Base-by-base conservation (phyloP, 1,284 basidiomycete genomes). In the Cutaneotrichosporon sp. region DNA sequence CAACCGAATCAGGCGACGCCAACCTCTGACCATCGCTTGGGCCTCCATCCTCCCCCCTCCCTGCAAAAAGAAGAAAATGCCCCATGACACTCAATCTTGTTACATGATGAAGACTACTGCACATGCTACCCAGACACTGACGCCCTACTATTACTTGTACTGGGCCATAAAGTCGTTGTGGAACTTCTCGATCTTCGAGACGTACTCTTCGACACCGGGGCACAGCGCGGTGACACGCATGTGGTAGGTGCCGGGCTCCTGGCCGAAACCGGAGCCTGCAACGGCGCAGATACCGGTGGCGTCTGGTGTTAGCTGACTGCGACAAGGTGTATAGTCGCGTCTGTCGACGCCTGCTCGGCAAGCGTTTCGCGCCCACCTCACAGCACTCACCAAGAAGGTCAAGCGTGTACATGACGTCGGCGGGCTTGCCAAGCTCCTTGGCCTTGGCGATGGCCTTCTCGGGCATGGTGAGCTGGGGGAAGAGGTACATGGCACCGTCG, bases 281-380 rank as follows among this genome's bases (percentile, higher is more conserved):
- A 97, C 90, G 26, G 92, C 91, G 73, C 93, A 97, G 71, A 97
- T 96, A 36, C 94, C 94, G 0, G 93, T 96, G 69, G 87, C 86
- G 69, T 96, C 81, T 80, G 62, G 2, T 26, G 50, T 62, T 21
- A 62, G 61, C 31, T 31, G 2, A 8, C 13, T 21, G 11, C 18
- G 13, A 31, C 53, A 52, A 14, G 22, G 50, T 7, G 50, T 26
- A 4, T 9, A 6, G 10, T 13, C 14, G 40, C 16, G 40, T 22
- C 13, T 13, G 13, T 30, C 11, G n/a, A 6, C 31, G 22, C 10
- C 1, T 0, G 8, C 30, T 51, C 34, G 22, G 16, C 21, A 9
- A 14, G 47, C 5, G 6, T 10, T 52, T 13, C 30, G 26, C 18
- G 14, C 9, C 31, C 10, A 18, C 26, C 18, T 53, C 14, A n/a